Conservation (phyloP, 345 rosid genomes). For the Citrus trifoliata region DNA sequence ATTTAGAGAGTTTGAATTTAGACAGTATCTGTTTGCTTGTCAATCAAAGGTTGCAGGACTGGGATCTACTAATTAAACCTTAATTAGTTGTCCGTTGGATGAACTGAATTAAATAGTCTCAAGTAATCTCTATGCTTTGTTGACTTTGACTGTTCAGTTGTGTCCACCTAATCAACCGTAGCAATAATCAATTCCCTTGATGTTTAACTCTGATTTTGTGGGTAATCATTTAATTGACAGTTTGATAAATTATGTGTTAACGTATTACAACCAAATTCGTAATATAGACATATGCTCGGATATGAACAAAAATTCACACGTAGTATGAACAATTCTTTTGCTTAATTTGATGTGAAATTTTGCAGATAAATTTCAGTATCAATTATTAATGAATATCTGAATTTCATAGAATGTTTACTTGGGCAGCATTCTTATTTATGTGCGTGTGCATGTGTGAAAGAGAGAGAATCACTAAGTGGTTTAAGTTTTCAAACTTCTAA, state of each 20-base stretch:
- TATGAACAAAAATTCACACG: neutral
- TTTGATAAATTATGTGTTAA: neutral
- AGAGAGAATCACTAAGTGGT: neutral
- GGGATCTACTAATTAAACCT: constrained; percentile 19
- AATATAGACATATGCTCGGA: neutral
- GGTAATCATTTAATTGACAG: neutral
- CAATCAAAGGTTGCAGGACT: constrained; percentile 70
- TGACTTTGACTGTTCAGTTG: neutral
- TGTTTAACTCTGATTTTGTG: neutral
- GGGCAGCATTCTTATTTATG: neutral
- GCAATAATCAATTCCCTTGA: neutral
- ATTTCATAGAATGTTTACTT: neutral
- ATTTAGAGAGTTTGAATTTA: constrained; percentile 89
- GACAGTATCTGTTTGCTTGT: constrained; percentile 91
- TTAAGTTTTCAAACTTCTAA: neutral
- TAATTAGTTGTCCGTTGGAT: neutral
- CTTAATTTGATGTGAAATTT: neutral
- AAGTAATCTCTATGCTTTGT: constrained; percentile 7
- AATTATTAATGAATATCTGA: neutral
- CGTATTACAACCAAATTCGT: neutral
- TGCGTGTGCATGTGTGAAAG: neutral
- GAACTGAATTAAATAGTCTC: neutral
- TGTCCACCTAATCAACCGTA: neutral
- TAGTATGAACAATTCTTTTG: neutral
- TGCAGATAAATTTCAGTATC: neutral